Evolutionary conservation across 2,329 filamentous ascomycete species (phyloP), one percentile per base, ranked within the genome.

Genomic region (Alternaria sp.): DNA sequence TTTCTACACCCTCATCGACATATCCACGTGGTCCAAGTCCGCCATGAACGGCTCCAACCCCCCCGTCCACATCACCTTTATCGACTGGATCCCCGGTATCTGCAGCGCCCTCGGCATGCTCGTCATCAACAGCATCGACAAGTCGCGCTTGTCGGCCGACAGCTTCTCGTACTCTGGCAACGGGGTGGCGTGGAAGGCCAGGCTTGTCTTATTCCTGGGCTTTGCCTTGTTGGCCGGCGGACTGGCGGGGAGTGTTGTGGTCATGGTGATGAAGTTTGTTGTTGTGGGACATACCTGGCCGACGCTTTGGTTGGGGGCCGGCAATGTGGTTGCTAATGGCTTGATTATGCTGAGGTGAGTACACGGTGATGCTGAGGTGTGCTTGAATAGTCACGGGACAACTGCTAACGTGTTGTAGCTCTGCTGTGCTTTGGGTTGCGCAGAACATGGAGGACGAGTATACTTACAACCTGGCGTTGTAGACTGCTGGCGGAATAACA

Each of bases 401-500:
- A 26, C 77, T 78, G 57, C 76, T 58, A 30, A 28, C 44, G 11
- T 38, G 36, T 39, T 60, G 18, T 67, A 89, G 88, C 72, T 87
- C 87, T 26, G 82, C 87, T 49, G 86, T 90, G 38, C 83, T 91
- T 34, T 91, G 88, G 88, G 83, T 91, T 28, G 88, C 87, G 52
- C 89, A 91, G 81, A 91, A 90, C 71, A 89, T 91, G 80, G 89
- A 91, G 75, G 88, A 91, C 69, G 88, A 90, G 71, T 91, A 90
- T 75, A 89, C 88, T 30, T 91, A 91, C 77, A 90, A 87, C 70
- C 79, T 91, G 63, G 86, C 88, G 51, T 82, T 91, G 65, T 91
- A 63, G 65, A 18, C 9, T 47, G 32, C 16, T 39, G 20, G 0
- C 1, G 48, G 48, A 14, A 5, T 6, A 14, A 36, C 32, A 12